phyloP scores from a whole-genome alignment of 805 yeast genomes.

The Yamadazyma philogaea region DNA sequence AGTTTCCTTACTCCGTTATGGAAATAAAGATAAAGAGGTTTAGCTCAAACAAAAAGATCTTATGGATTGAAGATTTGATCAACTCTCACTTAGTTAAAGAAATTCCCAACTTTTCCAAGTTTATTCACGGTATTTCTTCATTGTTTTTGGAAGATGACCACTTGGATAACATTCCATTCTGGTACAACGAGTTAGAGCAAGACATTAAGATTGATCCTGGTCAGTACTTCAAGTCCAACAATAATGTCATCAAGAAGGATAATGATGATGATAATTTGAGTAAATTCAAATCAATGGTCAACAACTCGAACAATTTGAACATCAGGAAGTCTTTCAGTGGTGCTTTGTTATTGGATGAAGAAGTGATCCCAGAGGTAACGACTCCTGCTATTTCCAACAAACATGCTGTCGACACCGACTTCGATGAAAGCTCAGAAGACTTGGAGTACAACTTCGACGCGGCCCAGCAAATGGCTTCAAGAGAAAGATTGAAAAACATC shows the following conservation, averaged over 20 bases:
- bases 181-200: conserved; percentile 82
- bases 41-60: conserved; percentile 42
- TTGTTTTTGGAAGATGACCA: conserved; percentile 87
- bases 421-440: conserved; percentile 23
- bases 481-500: conserved; percentile 2
- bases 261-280: conserved; percentile 45
- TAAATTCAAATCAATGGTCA: conserved; percentile 40
- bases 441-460: conserved; percentile 19
- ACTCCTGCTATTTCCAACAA: neutral
- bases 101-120: conserved; percentile 90
- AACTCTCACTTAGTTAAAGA: conserved; percentile 84
- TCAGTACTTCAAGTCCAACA: conserved; percentile 54
- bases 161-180: conserved; percentile 85
- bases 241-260: conserved; percentile 47
- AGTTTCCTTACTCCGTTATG: conserved; percentile 85
- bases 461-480: neutral
- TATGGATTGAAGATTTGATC: conserved; percentile 86
- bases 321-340: conserved; percentile 43
- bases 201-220: conserved; percentile 78
- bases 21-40: conserved; percentile 62
- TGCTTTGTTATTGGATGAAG: conserved; percentile 40
- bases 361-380: conserved; percentile 44
- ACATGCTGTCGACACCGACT: conserved; percentile 5
- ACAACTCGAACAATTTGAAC: conserved; percentile 25
- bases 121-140: conserved; percentile 87